These are phyloP conservation scores for Phyllosticta capitalensis DNA, from an alignment of 2,329 filamentous ascomycete species.

Conservation along the genomic window DNA sequence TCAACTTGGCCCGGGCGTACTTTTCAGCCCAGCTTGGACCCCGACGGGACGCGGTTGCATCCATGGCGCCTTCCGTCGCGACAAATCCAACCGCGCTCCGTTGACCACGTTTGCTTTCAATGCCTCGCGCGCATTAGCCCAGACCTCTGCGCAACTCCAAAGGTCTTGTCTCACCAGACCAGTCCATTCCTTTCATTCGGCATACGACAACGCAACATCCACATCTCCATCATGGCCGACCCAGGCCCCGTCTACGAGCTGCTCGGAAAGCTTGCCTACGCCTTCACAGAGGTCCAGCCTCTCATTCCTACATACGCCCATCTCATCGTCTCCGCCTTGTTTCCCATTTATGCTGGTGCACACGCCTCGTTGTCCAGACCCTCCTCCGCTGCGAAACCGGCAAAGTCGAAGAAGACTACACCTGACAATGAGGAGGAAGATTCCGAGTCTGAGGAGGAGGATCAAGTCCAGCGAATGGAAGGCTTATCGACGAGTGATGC, in stretches of 20 bases:
- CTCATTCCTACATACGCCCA: constrained; percentile 50
- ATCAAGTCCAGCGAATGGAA: constrained; percentile 50
- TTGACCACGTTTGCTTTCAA: not conserved
- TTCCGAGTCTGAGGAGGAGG: constrained; percentile 42
- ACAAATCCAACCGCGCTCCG: not conserved
- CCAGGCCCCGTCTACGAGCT: constrained; percentile 21
- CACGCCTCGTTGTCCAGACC: constrained; percentile 80
- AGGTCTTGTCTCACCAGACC: not conserved
- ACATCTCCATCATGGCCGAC: constrained; percentile 10
- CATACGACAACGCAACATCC: not conserved
- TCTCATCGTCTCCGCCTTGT: constrained; percentile 59
- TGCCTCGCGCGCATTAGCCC: not conserved
- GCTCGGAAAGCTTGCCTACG: constrained; percentile 33
- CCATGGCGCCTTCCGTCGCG: not conserved
- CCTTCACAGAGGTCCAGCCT: constrained; percentile 32
- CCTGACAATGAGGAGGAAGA: constrained; percentile 33
- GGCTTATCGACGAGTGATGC: constrained; percentile 69
- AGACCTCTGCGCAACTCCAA: not conserved
- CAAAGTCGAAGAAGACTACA: constrained; percentile 37
- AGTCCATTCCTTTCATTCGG: not conserved
- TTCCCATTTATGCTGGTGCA: constrained; percentile 75
- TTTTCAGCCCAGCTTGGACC: not conserved
- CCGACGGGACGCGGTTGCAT: not conserved
- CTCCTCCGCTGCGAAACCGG: constrained; percentile 60
- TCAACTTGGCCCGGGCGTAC: not conserved